Conservation (phyloP, 148 eudicot species). For the Heliosperma pusillum region DNA sequence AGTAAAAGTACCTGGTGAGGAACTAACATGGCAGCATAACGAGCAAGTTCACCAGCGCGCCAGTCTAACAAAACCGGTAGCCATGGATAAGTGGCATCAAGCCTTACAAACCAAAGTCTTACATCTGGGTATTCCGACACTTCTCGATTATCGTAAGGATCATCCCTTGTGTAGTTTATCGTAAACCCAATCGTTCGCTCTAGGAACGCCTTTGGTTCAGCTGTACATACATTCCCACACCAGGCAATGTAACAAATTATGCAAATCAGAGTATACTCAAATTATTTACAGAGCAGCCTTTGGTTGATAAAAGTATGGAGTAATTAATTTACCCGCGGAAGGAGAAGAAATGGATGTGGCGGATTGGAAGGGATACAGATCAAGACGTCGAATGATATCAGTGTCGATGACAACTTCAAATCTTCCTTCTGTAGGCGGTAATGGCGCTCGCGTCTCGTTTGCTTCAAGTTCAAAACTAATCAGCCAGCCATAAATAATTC, state of each 20-base stretch:
- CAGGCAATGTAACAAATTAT: no score
- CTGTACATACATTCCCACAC: conserved; percentile 19
- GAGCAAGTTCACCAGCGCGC: conserved; percentile 93
- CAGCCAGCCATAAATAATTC: no score
- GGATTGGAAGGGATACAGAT: conserved; percentile 55
- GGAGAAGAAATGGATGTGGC: conserved; percentile 52
- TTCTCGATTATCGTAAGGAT: conserved; percentile 63
- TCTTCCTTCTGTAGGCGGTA: conserved; percentile 77
- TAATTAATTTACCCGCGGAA: conserved; percentile 37
- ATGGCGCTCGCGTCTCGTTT: conserved; percentile 41
- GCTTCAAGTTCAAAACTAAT: not conserved
- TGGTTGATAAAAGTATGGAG: no score
- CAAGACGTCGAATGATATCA: conserved; percentile 56
- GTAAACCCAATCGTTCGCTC: conserved; percentile 78
- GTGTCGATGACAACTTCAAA: conserved; percentile 62
- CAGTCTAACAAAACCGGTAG: conserved; percentile 80
- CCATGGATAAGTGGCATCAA: conserved; percentile 89
- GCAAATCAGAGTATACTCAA: not conserved
- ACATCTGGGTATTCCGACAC: conserved; percentile 71
- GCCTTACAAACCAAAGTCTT: conserved; percentile 89
- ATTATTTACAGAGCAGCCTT: no score
- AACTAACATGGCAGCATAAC: conserved; percentile 92
- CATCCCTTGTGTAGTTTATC: conserved; percentile 66
- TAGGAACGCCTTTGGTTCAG: conserved; percentile 49
- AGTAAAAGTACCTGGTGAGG: conserved; percentile 80